Evolutionary conservation across 1,139 yeast genomes (phyloP).

Genomic region (Blastobotrys petasosporus): DNA sequence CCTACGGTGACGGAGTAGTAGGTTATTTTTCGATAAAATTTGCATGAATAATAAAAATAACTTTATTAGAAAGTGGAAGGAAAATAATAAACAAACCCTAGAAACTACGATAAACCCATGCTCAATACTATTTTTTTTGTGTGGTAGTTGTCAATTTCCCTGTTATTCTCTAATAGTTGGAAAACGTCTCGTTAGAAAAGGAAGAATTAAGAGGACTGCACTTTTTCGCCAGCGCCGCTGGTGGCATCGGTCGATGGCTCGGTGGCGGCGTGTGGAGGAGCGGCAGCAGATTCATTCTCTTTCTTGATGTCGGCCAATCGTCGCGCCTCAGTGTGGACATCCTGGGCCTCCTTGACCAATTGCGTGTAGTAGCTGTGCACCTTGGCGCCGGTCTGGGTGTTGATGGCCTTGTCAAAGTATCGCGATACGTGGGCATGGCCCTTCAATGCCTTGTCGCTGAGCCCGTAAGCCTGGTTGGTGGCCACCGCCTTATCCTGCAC

Average conservation of each 20-base stretch:
- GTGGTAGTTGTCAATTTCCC: no score
- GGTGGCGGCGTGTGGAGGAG: not conserved
- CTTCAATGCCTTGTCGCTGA: conserved; percentile 33
- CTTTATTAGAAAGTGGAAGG: no score
- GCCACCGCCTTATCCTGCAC: conserved; percentile 47
- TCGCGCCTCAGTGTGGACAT: conserved; percentile 68
- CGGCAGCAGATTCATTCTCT: conserved; percentile 13
- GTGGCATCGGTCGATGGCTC: not conserved
- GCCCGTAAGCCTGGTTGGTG: conserved; percentile 39
- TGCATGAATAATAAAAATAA: no score
- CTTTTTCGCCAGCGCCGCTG: not conserved
- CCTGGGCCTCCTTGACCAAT: conserved; percentile 51
- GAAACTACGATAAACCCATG: no score
- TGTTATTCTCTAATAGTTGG: no score
- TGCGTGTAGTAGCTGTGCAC: conserved; percentile 48
- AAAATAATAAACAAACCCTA: no score
- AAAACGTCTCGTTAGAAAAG: not conserved
- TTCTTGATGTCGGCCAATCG: conserved; percentile 59
- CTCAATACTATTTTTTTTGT: no score
- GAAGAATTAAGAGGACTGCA: not conserved
- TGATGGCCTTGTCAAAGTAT: conserved; percentile 46
- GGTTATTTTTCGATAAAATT: no score
- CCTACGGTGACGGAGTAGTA: no score
- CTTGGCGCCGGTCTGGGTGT: conserved; percentile 43
- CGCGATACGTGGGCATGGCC: conserved; percentile 38